phyloP scores from a whole-genome alignment of 1,284 basidiomycete species.

The Microbotryum intermedium region DNA sequence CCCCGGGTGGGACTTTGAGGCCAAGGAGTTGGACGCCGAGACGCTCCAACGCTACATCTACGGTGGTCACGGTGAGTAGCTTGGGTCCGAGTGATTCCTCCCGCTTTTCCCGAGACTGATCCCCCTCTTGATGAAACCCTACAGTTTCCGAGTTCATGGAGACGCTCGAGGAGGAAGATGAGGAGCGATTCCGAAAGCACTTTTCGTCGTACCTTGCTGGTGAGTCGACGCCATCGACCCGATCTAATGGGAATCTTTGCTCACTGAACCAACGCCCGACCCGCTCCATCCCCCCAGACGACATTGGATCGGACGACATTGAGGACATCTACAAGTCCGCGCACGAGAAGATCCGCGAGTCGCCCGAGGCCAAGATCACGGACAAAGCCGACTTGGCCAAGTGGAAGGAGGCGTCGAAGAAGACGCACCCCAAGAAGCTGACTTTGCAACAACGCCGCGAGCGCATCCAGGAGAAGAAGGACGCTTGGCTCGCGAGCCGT shows the following conservation, averaged over 20 bases:
- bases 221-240: no score
- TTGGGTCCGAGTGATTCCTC: not conserved
- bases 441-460: conserved; percentile 68
- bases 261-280: no score
- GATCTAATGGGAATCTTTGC: no score
- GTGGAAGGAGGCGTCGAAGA: conserved; percentile 81
- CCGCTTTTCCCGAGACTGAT: not conserved
- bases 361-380: conserved; percentile 81
- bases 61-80: conserved; percentile 51
- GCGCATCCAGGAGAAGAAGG: conserved; percentile 46
- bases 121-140: conserved; percentile 35
- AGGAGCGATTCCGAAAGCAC: conserved; percentile 99
- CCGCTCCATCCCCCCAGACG: conserved; percentile 47
- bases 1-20: conserved; percentile 93
- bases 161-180: conserved; percentile 98
- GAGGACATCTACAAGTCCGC: conserved; percentile 77
- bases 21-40: conserved; percentile 90
- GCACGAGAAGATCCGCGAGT: conserved; percentile 75
- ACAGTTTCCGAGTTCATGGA: conserved; percentile 97
- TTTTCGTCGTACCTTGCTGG: conserved; percentile 62
- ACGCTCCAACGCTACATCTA: conserved; percentile 96
- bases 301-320: conserved; percentile 90
- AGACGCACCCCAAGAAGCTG: conserved; percentile 64
- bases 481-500: conserved; percentile 5
- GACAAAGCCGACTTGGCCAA: conserved; percentile 70